phyloP scores from a whole-genome alignment of 768 basidiomycete species.

The Hypsizygus marmoreus region DNA sequence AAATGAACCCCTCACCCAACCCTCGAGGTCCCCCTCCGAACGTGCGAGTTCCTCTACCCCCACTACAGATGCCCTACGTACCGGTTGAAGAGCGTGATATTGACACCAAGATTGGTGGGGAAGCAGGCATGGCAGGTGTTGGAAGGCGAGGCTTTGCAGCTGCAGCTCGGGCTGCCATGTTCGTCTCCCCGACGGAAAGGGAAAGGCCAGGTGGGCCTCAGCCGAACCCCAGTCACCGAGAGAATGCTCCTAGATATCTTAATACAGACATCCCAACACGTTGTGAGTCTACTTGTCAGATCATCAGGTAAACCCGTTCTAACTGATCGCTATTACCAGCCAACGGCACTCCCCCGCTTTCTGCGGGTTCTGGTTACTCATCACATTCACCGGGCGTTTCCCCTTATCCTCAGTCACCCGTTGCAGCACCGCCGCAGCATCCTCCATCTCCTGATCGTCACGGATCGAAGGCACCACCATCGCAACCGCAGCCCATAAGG shows the following conservation, averaged over 20 bases:
- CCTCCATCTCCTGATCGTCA: conserved; percentile 20
- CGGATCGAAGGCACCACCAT: conserved; percentile 1
- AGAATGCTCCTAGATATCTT: conserved; percentile 44
- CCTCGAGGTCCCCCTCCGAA: conserved; percentile 1
- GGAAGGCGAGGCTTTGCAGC: conserved; percentile 85
- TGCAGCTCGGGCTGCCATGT: conserved; percentile 57
- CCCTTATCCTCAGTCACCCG: conserved; percentile 38
- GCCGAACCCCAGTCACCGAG: conserved; percentile 24
- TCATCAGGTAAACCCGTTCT: conserved; percentile 19
- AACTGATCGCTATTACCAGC: conserved; percentile 21
- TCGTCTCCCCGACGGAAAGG: conserved; percentile 21
- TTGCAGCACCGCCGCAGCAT: conserved; percentile 19
- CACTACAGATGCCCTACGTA: conserved; percentile 7
- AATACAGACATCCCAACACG: conserved; percentile 46
- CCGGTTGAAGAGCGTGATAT: conserved; percentile 39
- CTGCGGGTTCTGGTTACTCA: conserved; percentile 47
- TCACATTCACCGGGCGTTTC: conserved; percentile 46
- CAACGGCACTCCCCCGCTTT: conserved; percentile 46
- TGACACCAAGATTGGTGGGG: conserved; percentile 74
- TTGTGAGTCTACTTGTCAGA: conserved; percentile 33
- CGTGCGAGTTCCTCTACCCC: conserved; percentile 7
- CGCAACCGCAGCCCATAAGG: conserved; percentile 7
- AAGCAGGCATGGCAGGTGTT: conserved; percentile 89
- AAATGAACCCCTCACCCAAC: conserved; percentile 1
- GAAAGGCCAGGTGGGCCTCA: conserved; percentile 19